Evolutionary conservation across 305 asterid genomes (phyloP).

Genomic region (Salvia sclarea): DNA sequence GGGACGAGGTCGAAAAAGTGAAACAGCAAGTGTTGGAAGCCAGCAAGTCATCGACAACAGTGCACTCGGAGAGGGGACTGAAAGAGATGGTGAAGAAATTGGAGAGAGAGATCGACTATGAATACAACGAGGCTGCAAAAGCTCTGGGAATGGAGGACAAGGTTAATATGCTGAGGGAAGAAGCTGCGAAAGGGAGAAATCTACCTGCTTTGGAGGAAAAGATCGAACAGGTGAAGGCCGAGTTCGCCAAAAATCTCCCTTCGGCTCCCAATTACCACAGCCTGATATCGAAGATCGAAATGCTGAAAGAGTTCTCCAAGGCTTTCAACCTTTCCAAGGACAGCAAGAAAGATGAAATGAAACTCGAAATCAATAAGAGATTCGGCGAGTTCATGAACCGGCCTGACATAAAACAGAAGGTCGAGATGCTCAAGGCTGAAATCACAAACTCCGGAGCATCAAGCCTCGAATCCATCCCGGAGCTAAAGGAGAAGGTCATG

Average conservation of each 20-base stretch:
- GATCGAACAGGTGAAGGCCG: conserved; percentile 54
- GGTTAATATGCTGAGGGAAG: conserved; percentile 54
- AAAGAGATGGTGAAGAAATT: conserved; percentile 57
- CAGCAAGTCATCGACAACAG: conserved; percentile 37
- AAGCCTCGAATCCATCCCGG: conserved; percentile 43
- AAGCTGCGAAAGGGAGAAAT: conserved; percentile 59
- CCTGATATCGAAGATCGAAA: conserved; percentile 57
- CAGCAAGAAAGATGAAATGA: conserved; percentile 43
- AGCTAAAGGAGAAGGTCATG: conserved; percentile 56
- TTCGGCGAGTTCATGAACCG: conserved; percentile 46
- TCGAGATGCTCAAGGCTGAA: conserved; percentile 59
- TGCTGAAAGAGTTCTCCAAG: conserved; percentile 54
- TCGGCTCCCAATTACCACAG: conserved; percentile 66
- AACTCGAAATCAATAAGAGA: conserved; percentile 51
- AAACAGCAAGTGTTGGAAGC: conserved; percentile 58
- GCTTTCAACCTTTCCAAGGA: conserved; percentile 43
- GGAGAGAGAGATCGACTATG: conserved; percentile 56
- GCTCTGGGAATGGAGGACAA: conserved; percentile 66
- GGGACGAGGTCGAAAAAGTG: conserved; percentile 65
- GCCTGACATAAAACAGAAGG: conserved; percentile 56
- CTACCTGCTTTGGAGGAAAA: conserved; percentile 54
- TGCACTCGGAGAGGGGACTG: conserved; percentile 41
- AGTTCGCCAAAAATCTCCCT: conserved; percentile 57
- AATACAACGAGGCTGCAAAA: conserved; percentile 68
- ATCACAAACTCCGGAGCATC: conserved; percentile 51